Conservation (phyloP, 805 yeast genomes). For the Nakazawaea laoshanensis region DNA sequence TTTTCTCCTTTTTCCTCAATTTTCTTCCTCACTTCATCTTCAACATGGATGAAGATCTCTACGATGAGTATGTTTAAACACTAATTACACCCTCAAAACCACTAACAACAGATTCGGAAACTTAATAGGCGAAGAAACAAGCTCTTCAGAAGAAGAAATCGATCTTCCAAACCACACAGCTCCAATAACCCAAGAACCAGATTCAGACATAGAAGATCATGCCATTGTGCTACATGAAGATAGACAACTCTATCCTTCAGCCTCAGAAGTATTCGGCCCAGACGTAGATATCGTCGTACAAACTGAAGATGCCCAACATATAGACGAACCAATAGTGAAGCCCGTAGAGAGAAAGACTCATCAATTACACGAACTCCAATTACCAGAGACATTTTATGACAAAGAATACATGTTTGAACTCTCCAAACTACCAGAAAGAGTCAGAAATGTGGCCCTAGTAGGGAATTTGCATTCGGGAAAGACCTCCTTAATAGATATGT, state of each 20-base stretch:
- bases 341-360: constrained; percentile 35
- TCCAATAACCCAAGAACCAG: constrained; percentile 19
- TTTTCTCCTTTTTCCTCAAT: neutral
- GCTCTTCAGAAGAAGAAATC: constrained; percentile 20
- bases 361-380: constrained; percentile 37
- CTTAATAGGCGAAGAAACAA: constrained; percentile 42
- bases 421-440: constrained; percentile 44
- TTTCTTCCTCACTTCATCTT: neutral
- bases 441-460: constrained; percentile 68
- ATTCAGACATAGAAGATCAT: constrained; percentile 17
- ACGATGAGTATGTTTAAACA: constrained; percentile 69
- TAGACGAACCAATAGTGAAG: constrained; percentile 57
- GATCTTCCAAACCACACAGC: constrained; percentile 2
- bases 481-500: constrained; percentile 63
- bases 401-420: constrained; percentile 39
- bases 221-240: constrained; percentile 35
- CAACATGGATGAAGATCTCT: constrained; percentile 53
- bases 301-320: constrained; percentile 33
- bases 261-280: constrained; percentile 42
- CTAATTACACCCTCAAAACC: constrained; percentile 25
- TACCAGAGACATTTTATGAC: constrained; percentile 57
- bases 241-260: constrained; percentile 31
- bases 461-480: constrained; percentile 86
- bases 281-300: constrained; percentile 59
- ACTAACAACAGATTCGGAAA: constrained; percentile 45